phyloP scores from a whole-genome alignment of 352 stramenopile species.

The Phytopythium oedochilum region DNA sequence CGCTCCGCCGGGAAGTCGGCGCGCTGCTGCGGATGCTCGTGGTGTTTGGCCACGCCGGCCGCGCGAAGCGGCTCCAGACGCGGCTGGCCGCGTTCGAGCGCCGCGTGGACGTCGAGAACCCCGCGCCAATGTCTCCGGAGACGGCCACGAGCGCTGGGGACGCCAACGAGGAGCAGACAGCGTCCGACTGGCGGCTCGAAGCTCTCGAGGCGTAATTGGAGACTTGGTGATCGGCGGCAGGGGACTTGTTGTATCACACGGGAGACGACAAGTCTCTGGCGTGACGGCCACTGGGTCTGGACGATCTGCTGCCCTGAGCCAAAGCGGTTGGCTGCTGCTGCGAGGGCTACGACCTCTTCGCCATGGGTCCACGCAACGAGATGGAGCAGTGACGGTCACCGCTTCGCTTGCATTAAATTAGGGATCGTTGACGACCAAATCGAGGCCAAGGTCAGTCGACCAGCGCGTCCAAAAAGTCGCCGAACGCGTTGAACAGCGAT shows the following conservation, averaged over 20 bases:
- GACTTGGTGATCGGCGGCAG: too few relatives aligned
- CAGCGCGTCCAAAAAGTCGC: slow-evolving; percentile 64
- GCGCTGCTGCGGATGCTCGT: slow-evolving; percentile 49
- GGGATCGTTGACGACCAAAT: too few relatives aligned
- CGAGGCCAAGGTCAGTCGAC: slow-evolving; percentile 24
- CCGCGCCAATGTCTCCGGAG: background rate
- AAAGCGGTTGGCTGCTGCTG: too few relatives aligned
- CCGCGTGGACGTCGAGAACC: slow-evolving; percentile 13
- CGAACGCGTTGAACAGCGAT: slow-evolving; percentile 66
- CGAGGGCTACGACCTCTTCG: too few relatives aligned
- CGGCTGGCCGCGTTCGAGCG: slow-evolving; percentile 38
- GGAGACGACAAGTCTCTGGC: too few relatives aligned
- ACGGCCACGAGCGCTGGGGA: background rate
- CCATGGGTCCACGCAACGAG: too few relatives aligned
- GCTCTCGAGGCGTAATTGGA: background rate
- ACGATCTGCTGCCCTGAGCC: too few relatives aligned
- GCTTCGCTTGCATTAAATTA: too few relatives aligned
- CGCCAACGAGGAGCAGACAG: background rate
- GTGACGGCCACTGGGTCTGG: too few relatives aligned
- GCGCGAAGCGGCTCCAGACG: slow-evolving; percentile 40
- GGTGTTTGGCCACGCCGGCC: slow-evolving; percentile 32
- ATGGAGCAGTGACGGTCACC: too few relatives aligned
- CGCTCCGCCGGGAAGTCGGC: slow-evolving; percentile 27
- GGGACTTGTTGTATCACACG: too few relatives aligned
- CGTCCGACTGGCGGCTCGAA: background rate